Base-by-base conservation (phyloP, 257 asterid species). In the Solanum rostratum region DNA sequence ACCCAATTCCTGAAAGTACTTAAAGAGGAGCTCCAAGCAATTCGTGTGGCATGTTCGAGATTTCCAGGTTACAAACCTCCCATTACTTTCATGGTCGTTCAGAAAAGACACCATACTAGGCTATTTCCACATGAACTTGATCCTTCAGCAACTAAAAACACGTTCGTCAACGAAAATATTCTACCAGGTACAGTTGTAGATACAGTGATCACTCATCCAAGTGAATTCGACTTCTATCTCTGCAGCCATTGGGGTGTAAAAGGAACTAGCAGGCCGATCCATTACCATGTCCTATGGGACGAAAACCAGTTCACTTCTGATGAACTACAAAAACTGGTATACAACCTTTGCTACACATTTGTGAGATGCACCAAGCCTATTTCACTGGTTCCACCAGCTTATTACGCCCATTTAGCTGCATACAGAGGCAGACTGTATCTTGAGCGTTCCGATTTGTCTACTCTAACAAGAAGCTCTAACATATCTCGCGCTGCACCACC, bases 141-240 rank as follows among this genome's bases (percentile, higher is more conserved):
- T 43, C 88, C 87, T 3, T 82, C 90, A 14, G 45, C 85, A 41
- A 24, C 66, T 13, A 73, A 70, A 33, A 86, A 81, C 30, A 85
- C 84, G 1, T 86, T 86, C 86, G 59, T 82, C 7, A 90, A 95
- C 52, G 97, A 92, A 37, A 95, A 97, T 83, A 87, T 95, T 4
- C 92, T 91, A 18, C 99, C 99, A 0, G 99, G 99, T 6, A 97
- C 99, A 7, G 99, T 97, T 0, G 99, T 97, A 60, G 99, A 97
- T 63, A 92, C 93, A 0, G 93, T 88, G 84, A 93, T 97, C 88
- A 91, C 98, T 41, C 98, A 95, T 69, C 98, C 98, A 4, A 87
- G 86, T 1, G 97, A 93, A 27, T 97, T 97, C 33, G 99, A 97
- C 62, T 97, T 97, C 92, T 97, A 94, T 41, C 95, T 97, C 0